Percentiles rank a stretch among this genome's conserved stretches.
Evolutionary conservation across 1,284 basidiomycete genomes (phyloP).

Genomic region (Xerocomus amazonicus): DNA sequence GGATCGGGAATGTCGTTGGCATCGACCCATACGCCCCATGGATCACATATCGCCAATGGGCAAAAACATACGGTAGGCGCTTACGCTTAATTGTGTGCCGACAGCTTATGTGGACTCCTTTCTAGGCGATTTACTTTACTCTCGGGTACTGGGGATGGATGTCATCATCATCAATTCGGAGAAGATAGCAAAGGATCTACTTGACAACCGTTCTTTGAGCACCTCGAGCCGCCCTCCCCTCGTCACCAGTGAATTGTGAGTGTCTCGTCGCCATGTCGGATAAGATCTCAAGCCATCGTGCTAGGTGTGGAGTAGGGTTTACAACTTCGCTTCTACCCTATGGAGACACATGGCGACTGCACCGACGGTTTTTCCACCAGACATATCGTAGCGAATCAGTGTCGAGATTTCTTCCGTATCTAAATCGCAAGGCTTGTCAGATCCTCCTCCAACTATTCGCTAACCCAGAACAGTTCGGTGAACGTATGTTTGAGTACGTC

Average conservation of each 20-base stretch:
- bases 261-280: neutral
- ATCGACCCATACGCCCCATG: slow-evolving; percentile 14
- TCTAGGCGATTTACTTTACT: slow-evolving; percentile 28
- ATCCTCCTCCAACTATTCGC: slow-evolving; percentile 22
- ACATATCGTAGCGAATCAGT: neutral
- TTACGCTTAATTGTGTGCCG: too few species aligned
- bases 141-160: slow-evolving; percentile 27
- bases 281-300: neutral
- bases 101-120: neutral
- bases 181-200: slow-evolving; percentile 5
- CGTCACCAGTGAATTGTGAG: slow-evolving; percentile 14
- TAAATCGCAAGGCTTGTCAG: neutral
- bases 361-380: slow-evolving; percentile 2
- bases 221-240: slow-evolving; percentile 18
- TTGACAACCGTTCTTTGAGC: slow-evolving; percentile 5
- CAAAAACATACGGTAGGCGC: slow-evolving; percentile 9
- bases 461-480: slow-evolving; percentile 21
- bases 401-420: neutral
- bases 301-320: slow-evolving; percentile 38
- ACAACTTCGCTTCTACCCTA: slow-evolving; percentile 23
- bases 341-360: neutral
- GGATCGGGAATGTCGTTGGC: slow-evolving; percentile 8
- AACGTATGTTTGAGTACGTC: slow-evolving; percentile 20
- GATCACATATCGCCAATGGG: slow-evolving; percentile 19
- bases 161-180: slow-evolving; percentile 35